A percentile compares a stretch with the other conserved stretches of the same genome.
phyloP scores from a whole-genome alignment of 495 filamentous ascomycete genomes.

The Parathielavia hyrcaniae region DNA sequence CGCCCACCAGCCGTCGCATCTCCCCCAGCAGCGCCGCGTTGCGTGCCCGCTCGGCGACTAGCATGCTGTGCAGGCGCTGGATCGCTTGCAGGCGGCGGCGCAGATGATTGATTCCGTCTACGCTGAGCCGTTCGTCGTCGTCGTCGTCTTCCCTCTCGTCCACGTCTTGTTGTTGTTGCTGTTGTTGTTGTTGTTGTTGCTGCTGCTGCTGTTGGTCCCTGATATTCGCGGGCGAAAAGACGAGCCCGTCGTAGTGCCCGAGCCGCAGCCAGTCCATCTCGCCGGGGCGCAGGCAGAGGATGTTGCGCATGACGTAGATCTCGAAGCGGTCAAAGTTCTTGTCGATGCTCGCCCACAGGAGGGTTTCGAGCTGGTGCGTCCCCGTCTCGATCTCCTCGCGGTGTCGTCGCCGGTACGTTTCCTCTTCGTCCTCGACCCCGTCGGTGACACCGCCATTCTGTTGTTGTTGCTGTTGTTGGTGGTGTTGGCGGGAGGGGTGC shows the following conservation, averaged over 20 bases:
- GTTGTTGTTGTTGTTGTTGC: not conserved
- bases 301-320: slow-evolving; percentile 82
- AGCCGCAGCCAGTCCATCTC: slow-evolving; percentile 71
- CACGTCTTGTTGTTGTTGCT: not conserved
- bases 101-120: slow-evolving; percentile 49
- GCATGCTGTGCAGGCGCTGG: slow-evolving; percentile 65
- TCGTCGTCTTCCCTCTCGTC: slow-evolving; percentile 11
- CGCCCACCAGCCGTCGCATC: slow-evolving; percentile 53
- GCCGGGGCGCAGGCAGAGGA: slow-evolving; percentile 66
- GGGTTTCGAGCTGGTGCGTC: slow-evolving; percentile 84
- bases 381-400: slow-evolving; percentile 82
- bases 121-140: slow-evolving; percentile 7
- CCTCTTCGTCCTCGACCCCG: slow-evolving; percentile 26
- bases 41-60: slow-evolving; percentile 66
- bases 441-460: not conserved
- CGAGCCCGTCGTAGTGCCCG: slow-evolving; percentile 68
- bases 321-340: slow-evolving; percentile 97
- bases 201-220: not conserved
- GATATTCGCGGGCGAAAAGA: slow-evolving; percentile 17
- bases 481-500: slow-evolving; percentile 29
- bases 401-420: slow-evolving; percentile 39
- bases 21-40: slow-evolving; percentile 67
- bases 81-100: slow-evolving; percentile 76
- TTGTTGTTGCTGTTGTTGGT: not conserved
- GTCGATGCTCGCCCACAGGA: slow-evolving; percentile 90